Conservation (phyloP, 257 asterid species). For the Ophiorrhiza pumila region DNA sequence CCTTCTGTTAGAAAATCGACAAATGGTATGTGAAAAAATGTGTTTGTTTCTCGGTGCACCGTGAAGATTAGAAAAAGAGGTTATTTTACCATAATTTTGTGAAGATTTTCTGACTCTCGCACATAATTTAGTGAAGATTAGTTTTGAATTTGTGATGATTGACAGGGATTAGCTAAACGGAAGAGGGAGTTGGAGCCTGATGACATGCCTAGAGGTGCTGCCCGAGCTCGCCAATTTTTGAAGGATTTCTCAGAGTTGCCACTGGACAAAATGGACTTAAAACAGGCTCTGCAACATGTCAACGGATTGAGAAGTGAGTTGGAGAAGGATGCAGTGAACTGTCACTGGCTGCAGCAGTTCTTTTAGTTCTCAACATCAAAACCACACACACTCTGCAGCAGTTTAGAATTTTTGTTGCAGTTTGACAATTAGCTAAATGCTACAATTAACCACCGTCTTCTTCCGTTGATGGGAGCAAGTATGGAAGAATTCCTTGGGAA, state of each 20-base stretch:
- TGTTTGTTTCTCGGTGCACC: no score
- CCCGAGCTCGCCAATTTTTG: constrained; percentile 73
- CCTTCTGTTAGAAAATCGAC: neutral
- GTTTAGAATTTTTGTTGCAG: neutral
- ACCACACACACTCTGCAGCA: neutral
- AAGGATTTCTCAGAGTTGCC: constrained; percentile 74
- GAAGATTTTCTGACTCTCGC: no score
- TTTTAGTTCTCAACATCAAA: constrained; percentile 16
- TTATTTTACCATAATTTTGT: no score
- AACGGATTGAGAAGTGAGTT: constrained; percentile 52
- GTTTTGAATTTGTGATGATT: constrained; percentile 3
- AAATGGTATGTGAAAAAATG: neutral
- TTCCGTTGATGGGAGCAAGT: neutral
- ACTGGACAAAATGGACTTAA: constrained; percentile 66
- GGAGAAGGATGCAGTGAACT: constrained; percentile 61
- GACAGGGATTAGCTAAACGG: constrained; percentile 57
- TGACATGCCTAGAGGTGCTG: constrained; percentile 60
- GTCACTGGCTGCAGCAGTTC: constrained; percentile 81
- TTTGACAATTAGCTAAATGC: neutral
- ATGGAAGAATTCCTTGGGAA: neutral
- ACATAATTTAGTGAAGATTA: no score
- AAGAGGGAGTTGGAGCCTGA: constrained; percentile 59
- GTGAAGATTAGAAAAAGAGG: neutral
- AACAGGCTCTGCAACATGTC: constrained; percentile 49
- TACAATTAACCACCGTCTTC: neutral